Conservation (phyloP, 345 rosid species). For the Pistacia integerrima region DNA sequence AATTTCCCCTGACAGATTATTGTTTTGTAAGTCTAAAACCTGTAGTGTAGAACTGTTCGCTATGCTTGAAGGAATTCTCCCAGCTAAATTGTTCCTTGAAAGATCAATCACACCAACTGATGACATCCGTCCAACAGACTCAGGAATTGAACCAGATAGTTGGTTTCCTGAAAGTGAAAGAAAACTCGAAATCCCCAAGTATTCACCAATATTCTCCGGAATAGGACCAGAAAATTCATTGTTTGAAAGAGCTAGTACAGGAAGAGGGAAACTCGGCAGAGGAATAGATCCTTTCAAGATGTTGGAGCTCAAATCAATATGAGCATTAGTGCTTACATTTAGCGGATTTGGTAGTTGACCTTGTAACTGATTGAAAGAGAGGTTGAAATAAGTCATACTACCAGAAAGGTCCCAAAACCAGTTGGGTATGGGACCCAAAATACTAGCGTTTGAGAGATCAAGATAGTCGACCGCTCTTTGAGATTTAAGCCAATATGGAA, state of each 20-base stretch:
- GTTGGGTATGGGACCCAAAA: too few relatives aligned
- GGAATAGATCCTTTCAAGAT: constrained; percentile 13
- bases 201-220: constrained; percentile 19
- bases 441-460: too few relatives aligned
- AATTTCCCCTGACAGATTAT: neutral
- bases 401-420: too few relatives aligned
- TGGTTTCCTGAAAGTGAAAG: constrained; percentile 35
- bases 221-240: constrained; percentile 33
- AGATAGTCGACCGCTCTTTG: too few relatives aligned
- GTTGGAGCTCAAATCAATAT: constrained; percentile 42
- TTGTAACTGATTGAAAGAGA: constrained; percentile 33
- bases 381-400: neutral
- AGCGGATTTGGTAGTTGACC: constrained; percentile 33
- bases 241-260: constrained; percentile 34
- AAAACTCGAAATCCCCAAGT: constrained; percentile 16
- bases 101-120: constrained; percentile 30
- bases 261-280: constrained; percentile 22
- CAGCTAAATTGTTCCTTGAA: constrained; percentile 34
- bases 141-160: constrained; percentile 24
- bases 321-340: constrained; percentile 14
- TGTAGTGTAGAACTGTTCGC: constrained; percentile 8
- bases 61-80: constrained; percentile 34
- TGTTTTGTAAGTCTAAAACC: too few relatives aligned
- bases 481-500: too few relatives aligned
- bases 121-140: too few relatives aligned